Base-by-base conservation (phyloP, 306 rosid genomes). In the Lathyrus oleraceus region DNA sequence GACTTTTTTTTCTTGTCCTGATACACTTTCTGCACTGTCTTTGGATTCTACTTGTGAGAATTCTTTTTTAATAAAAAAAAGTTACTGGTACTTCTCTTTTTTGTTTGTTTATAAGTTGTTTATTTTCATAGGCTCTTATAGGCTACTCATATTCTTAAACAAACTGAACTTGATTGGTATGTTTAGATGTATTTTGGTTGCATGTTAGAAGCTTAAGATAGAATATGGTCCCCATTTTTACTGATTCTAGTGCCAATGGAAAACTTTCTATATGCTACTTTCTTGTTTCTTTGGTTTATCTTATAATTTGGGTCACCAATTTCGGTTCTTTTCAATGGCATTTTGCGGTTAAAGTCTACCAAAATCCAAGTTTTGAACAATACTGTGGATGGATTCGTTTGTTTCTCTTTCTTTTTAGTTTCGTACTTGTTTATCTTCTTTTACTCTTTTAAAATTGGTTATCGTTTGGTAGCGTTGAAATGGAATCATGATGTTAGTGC, bases 1-100 rank as follows among this genome's bases (percentile, higher is more conserved):
- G 63, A 19, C 73, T 73, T 81, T 77, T 71, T 30, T 23, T 72
- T 69, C 62, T 85, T 78, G 97, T 88, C 92, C 68, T 81, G 77
- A 74, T 72, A 75, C 70, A 71, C 69, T 5, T 36, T 16, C 54
- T 78, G 81, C 69, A 78, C 81, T 70, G 75, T 81, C 77, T 71
- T 63, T 74, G 60, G 85, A 82, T 80, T 86, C 88, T 84, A 68
- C 74, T 43, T 60, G 14, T 58, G 72, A 74, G 48, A 76, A 73
- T 72, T 75, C 72, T 80, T 27, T 17, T 79, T 25, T 44, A 52
- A 10, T 67, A 76, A 40, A 48, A 69, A 53, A 63, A 36, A 61
- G 69, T 45, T 28, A 19, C 60, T 48, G 15, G 43, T 61, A 65
- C 65, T 62, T 76, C 28, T 40, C 16, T 68, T 70, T 79, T 65